Evolutionary conservation across 371 early-diverging fungal genomes (phyloP).

Genomic region (Spraguea lophii): DNA sequence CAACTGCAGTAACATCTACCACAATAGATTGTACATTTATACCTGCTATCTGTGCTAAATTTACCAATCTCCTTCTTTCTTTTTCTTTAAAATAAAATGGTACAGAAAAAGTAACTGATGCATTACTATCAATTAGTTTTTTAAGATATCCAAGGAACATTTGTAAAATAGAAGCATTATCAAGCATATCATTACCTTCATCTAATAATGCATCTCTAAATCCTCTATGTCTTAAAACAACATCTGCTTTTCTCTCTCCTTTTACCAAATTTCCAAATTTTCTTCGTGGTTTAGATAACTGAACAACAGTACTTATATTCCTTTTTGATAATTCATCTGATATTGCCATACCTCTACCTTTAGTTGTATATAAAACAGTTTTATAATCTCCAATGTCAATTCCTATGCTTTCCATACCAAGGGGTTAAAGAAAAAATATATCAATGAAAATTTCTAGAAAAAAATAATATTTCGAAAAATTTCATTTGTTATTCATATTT

Average conservation of each 20-base stretch:
- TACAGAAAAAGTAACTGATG: conserved; percentile 13
- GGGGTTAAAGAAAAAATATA: no score
- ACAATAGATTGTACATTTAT: conserved; percentile 19
- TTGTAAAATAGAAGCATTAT: neutral
- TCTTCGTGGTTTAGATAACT: conserved; percentile 20
- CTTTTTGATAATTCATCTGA: conserved; percentile 28
- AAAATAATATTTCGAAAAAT: no score
- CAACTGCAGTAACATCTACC: conserved; percentile 20
- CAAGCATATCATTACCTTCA: neutral
- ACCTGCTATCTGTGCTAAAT: conserved; percentile 2
- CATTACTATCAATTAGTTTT: conserved; percentile 9
- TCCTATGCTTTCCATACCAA: conserved; percentile 22
- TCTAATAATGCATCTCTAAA: conserved; percentile 18
- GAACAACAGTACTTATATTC: conserved; percentile 18
- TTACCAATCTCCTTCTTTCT: conserved; percentile 15
- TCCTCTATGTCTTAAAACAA: conserved; percentile 11
- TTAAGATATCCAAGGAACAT: conserved; percentile 35
- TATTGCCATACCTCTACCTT: conserved; percentile 20
- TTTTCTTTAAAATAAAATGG: conserved; percentile 24
- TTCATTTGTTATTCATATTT: no score
- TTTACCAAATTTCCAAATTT: conserved; percentile 31
- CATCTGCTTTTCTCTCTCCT: conserved; percentile 6
- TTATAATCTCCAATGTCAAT: conserved; percentile 37
- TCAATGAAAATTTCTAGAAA: no score
- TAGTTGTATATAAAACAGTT: conserved; percentile 21